A percentile compares a stretch with the other conserved stretches of the same genome.
phyloP scores from a whole-genome alignment of 495 filamentous ascomycete genomes.

The Aspergillus ellipticus region DNA sequence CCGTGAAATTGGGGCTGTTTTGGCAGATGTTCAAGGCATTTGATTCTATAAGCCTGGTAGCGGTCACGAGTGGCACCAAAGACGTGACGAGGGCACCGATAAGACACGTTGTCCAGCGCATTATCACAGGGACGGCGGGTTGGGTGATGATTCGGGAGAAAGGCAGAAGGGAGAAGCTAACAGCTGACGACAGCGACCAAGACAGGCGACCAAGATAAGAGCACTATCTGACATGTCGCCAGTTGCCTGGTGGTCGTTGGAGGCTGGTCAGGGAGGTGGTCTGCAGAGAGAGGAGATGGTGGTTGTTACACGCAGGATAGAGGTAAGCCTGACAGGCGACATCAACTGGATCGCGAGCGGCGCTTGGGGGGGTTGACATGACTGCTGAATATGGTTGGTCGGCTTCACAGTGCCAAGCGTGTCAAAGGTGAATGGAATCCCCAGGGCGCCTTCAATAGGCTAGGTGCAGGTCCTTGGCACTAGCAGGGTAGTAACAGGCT shows the following conservation, averaged over 20 bases:
- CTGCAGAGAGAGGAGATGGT: neutral
- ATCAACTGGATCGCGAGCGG: too few species aligned
- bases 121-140: neutral
- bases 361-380: too few species aligned
- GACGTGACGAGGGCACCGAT: conserved; percentile 35
- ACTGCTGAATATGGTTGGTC: too few species aligned
- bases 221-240: neutral
- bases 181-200: neutral
- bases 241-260: neutral
- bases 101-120: conserved; percentile 15
- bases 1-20: conserved; percentile 73
- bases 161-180: neutral
- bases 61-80: conserved; percentile 33
- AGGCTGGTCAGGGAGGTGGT: neutral
- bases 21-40: conserved; percentile 77
- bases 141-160: neutral
- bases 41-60: conserved; percentile 56
- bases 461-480: too few species aligned
- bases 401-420: too few species aligned
- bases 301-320: neutral
- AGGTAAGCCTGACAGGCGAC: neutral
- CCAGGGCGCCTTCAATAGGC: too few species aligned
- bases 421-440: too few species aligned
- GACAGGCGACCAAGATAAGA: neutral
- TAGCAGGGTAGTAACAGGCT: too few species aligned